These are phyloP conservation scores for Schwanniomyces polymorphus DNA, from an alignment of 805 yeast genomes.

Conservation along the genomic window DNA sequence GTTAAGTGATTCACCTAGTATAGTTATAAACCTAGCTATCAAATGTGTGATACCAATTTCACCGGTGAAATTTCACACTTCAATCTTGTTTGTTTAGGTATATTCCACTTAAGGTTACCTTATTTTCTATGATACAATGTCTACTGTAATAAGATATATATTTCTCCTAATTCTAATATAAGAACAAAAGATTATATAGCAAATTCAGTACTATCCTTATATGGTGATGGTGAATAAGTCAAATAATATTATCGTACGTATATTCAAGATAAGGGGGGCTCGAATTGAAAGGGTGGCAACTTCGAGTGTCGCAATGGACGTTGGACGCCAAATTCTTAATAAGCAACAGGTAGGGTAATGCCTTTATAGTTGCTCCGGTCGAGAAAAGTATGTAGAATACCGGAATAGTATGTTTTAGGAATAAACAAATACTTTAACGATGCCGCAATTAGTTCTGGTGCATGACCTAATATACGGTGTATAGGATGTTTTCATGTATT, in stretches of 20 bases:
- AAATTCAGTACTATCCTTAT: not conserved
- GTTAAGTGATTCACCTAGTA: not conserved
- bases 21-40: not conserved
- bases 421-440: not conserved
- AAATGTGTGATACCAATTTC: not conserved
- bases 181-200: constrained; percentile 1
- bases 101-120: constrained; percentile 9
- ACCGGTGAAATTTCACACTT: constrained; percentile 1
- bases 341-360: constrained; percentile 7
- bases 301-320: constrained; percentile 2
- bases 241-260: not conserved
- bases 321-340: constrained; percentile 6
- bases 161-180: not conserved
- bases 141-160: not conserved
- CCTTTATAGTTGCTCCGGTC: not conserved
- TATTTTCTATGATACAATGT: constrained; percentile 2
- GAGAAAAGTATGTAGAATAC: not conserved
- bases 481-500: too few species aligned
- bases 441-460: not conserved
- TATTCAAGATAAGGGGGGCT: constrained; percentile 7
- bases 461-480: too few species aligned
- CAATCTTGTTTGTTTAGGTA: constrained; percentile 1
- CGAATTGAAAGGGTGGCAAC: constrained; percentile 7
- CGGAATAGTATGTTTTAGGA: not conserved
- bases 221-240: not conserved